Percentiles rank a stretch among this genome's conserved stretches.
Conservation (phyloP, 1,139 yeast genomes). For the Yamadazyma pseudoaaseri region DNA sequence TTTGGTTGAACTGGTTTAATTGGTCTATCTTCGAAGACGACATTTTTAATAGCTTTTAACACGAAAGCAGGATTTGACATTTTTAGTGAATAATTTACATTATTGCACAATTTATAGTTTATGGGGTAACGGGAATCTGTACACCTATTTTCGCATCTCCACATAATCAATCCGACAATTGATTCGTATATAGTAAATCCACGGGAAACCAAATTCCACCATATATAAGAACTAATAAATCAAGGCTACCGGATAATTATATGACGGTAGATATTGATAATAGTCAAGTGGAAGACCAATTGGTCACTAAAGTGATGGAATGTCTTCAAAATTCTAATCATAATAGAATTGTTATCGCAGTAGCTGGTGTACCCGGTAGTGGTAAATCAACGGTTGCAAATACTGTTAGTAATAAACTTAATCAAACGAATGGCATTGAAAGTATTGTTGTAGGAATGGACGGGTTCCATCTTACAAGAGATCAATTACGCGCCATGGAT, state of each 20-base stretch:
- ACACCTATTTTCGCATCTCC: too few species aligned
- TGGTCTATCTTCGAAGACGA: slow-evolving; percentile 60
- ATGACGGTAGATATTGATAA: slow-evolving; percentile 3
- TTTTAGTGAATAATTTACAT: too few species aligned
- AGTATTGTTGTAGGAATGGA: slow-evolving; percentile 45
- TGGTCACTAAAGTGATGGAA: not conserved
- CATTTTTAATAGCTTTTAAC: slow-evolving; percentile 54
- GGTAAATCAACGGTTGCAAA: slow-evolving; percentile 74
- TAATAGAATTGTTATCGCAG: slow-evolving; percentile 46
- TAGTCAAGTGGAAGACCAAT: not conserved
- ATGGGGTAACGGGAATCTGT: too few species aligned
- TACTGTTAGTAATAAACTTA: slow-evolving; percentile 18
- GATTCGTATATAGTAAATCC: too few species aligned
- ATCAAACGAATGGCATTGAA: slow-evolving; percentile 15
- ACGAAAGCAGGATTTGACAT: slow-evolving; percentile 59
- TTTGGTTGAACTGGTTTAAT: slow-evolving; percentile 26
- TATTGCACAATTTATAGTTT: too few species aligned
- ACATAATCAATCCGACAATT: too few species aligned
- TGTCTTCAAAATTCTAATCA: not conserved
- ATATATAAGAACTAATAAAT: too few species aligned
- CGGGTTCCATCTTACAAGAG: slow-evolving; percentile 76
- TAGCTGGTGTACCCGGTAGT: slow-evolving; percentile 81
- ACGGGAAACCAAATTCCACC: too few species aligned
- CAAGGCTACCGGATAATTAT: too few species aligned
- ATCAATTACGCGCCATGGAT: slow-evolving; percentile 47